phyloP scores from a whole-genome alignment of 1,284 basidiomycete species.

The Trametes pubescens region DNA sequence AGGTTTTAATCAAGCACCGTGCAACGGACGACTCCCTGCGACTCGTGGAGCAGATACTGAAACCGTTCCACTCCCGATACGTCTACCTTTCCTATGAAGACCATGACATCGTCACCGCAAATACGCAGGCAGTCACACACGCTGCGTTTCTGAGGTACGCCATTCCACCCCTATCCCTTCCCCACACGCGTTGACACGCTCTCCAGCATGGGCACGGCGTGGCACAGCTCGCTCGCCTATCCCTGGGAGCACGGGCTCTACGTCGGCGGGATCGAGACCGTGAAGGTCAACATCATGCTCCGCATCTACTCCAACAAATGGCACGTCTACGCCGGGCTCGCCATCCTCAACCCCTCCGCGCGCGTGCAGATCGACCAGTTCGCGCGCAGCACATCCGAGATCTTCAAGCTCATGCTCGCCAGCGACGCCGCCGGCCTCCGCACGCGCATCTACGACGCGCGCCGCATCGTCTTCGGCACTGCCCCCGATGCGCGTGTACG shows the following conservation, averaged over 20 bases:
- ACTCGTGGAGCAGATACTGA: slow-evolving; percentile 87
- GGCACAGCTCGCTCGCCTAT: slow-evolving; percentile 82
- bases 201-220: slow-evolving; percentile 95
- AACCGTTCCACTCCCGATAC: slow-evolving; percentile 85
- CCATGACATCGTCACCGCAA: slow-evolving; percentile 96
- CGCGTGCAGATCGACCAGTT: slow-evolving; percentile 91
- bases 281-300: slow-evolving; percentile 97
- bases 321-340: slow-evolving; percentile 99
- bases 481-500: slow-evolving; percentile 40
- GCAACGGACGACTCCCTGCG: slow-evolving; percentile 77
- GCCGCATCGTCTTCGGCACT: slow-evolving; percentile 80
- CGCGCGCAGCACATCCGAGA: slow-evolving; percentile 83
- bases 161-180: slow-evolving; percentile 5
- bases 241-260: slow-evolving; percentile 97
- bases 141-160: slow-evolving; percentile 93
- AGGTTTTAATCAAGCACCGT: slow-evolving; percentile 93
- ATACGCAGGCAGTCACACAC: slow-evolving; percentile 98
- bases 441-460: slow-evolving; percentile 78
- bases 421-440: slow-evolving; percentile 73
- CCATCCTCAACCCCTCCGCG: slow-evolving; percentile 96
- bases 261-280: slow-evolving; percentile 98
- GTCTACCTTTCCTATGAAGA: slow-evolving; percentile 96
- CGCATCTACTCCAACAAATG: slow-evolving; percentile 98
- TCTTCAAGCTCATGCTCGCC: slow-evolving; percentile 97
- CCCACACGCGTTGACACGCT: slow-evolving; percentile 2